Base-by-base conservation (phyloP, 257 asterid genomes). In the Primulina eburnea region DNA sequence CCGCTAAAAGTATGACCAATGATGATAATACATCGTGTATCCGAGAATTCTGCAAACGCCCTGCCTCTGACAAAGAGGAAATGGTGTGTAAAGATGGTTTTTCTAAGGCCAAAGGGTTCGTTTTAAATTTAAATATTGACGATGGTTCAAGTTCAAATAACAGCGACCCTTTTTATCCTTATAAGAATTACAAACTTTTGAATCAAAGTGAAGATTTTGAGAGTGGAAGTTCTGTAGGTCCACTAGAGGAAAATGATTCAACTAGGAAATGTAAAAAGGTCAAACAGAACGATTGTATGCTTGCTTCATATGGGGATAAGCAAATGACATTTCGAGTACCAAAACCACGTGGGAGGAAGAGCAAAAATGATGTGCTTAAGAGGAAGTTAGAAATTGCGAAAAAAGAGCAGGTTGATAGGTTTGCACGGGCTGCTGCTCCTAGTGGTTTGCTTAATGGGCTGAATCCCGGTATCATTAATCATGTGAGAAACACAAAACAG, bases 391-490 rank as follows among this genome's bases (percentile, higher is more conserved):
- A 84, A 70, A 81, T 84, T 71, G 87, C 89, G 8, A 84, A 62
- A 78, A 84, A 73, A 78, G 89, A 84, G 68, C 85, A 80, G 66
- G 80, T 76, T 7, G 87, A 79, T 62, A 79, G 83, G 76, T 84
- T 84, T 68, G 89, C 87, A 30, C 77, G 79, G 78, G 80, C 82
- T 70, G 83, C 89, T 43, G 85, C 89, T 28, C 89, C 89, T 2
- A 77, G 85, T 35, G 89, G 89, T 11, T 64, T 84, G 69, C 89
- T 84, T 33, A 79, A 80, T 20, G 89, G 80, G 47, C 61, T 84
- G 64, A 84, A 84, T 74, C 89, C 86, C 21, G 89, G 87, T 37
- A 84, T 84, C 67, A 84, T 84, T 64, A 84, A 84, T 75, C 89
- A 84, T 65, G 89, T 84, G 34, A 77, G 89, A 69, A 84, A 84